These are phyloP conservation scores for Claviceps citrina DNA, from an alignment of 2,329 filamentous ascomycete genomes.

Conservation along the genomic window DNA sequence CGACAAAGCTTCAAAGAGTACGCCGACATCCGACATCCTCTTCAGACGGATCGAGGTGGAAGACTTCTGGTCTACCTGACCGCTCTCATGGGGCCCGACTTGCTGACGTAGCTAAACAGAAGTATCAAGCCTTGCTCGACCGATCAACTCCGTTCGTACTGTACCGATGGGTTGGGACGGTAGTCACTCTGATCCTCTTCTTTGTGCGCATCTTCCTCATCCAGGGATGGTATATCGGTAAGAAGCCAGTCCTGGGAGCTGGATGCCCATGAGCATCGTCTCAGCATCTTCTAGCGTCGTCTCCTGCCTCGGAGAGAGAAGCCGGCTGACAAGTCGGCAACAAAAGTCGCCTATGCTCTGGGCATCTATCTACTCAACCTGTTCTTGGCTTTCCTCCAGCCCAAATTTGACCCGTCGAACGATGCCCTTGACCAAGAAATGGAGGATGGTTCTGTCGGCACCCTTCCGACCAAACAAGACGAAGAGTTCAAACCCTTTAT, in stretches of 20 bases:
- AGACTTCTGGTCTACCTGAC: not conserved
- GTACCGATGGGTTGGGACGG: conserved; percentile 87
- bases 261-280: not conserved
- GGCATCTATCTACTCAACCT: conserved; percentile 98
- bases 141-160: conserved; percentile 77
- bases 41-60: not conserved
- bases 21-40: conserved; percentile 11
- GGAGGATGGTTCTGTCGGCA: conserved; percentile 73
- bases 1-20: conserved; percentile 58
- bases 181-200: conserved; percentile 59
- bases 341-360: conserved; percentile 83
- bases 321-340: not conserved
- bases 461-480: conserved; percentile 84
- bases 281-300: too few relatives aligned
- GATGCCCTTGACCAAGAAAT: conserved; percentile 84
- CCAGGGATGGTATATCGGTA: conserved; percentile 98
- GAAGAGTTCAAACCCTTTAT: conserved; percentile 98
- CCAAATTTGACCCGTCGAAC: conserved; percentile 96
- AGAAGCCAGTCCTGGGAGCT: conserved; percentile 10
- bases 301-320: not conserved
- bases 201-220: conserved; percentile 78
- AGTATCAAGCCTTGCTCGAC: conserved; percentile 90
- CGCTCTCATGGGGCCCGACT: not conserved
- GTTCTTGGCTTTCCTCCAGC: conserved; percentile 94
- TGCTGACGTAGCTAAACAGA: conserved; percentile 31